These are phyloP conservation scores for Talaromyces sp. DNA, from an alignment of 2,329 filamentous ascomycete genomes.

Conservation along the genomic window DNA sequence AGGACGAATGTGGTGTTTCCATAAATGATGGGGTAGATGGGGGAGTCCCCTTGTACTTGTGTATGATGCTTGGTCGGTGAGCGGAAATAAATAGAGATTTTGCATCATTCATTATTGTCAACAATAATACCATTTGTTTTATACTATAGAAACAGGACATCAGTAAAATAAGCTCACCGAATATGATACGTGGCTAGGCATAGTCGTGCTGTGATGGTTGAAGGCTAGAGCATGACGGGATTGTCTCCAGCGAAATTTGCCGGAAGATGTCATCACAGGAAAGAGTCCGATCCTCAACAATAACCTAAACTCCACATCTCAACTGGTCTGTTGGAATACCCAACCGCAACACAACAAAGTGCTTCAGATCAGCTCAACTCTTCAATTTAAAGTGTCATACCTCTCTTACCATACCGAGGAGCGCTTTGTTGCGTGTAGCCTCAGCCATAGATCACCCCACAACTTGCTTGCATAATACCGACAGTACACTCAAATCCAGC, in stretches of 20 bases:
- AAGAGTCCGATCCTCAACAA: background rate
- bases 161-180: background rate
- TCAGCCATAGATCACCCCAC: slow-evolving; percentile 11
- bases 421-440: slow-evolving; percentile 17
- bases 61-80: slow-evolving; percentile 9
- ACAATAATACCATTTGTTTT: slow-evolving; percentile 12
- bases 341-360: background rate
- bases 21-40: slow-evolving; percentile 19
- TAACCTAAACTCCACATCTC: background rate
- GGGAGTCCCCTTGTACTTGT: slow-evolving; percentile 14
- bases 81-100: slow-evolving; percentile 13
- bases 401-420: slow-evolving; percentile 1
- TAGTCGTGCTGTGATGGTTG: background rate
- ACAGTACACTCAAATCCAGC: background rate
- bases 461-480: slow-evolving; percentile 5
- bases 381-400: background rate
- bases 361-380: background rate
- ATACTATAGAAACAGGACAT: too few relatives aligned
- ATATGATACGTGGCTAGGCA: background rate
- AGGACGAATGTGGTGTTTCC: background rate
- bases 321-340: background rate
- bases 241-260: background rate
- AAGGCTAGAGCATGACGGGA: background rate
- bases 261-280: slow-evolving; percentile 7
- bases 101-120: slow-evolving; percentile 9